Evolutionary conservation across 2,329 filamentous ascomycete genomes (phyloP), one percentile per base, ranked within the genome.

Genomic region (Neocucurbitaria cava): DNA sequence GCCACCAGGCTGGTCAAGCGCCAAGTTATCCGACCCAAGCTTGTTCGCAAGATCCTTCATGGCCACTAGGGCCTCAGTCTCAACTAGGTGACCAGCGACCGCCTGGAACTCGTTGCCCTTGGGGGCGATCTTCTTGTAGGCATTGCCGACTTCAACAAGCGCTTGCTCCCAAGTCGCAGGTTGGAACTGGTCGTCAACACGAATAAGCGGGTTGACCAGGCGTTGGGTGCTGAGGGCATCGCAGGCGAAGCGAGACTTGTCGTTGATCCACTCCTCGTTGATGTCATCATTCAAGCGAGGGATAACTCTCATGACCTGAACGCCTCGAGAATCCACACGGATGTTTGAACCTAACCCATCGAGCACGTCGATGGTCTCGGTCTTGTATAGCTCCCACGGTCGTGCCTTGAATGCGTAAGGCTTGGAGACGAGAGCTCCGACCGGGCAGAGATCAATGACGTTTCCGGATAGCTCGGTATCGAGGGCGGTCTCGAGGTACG

Each of bases 221-320:
- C 95, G 87, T 79, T 99, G 95, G 42, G 94, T 98, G 85, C 93
- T 96, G 64, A 99, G 84, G 45, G 95, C 95, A 76, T 99, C 95
- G 76, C 93, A 96, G 38, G 95, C 94, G 76, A 98, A 99, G 62
- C 95, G 88, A 36, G 92, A 89, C 85, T 98, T 99, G 82, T 99
- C 95, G 79, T 98, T 95, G 77, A 99, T 98, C 95, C 95, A 99
- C 79, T 99, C 95, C 81, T 99, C 95, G 77, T 99, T 99, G 69
- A 99, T 87, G 70, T 98, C 93, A 74, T 99, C 95, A 76, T 99
- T 99, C 58, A 99, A 84, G 69, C 95, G 87, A 55, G 95, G 95
- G 15, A 97, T 75, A 56, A 99, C 85, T 68, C 95, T 89, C 93
- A 99, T 96, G 46, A 99, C 94, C 80, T 98, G 93, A 63, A 97